Percentiles rank a stretch among this genome's conserved stretches.
These are phyloP conservation scores for Lachnellula suecica DNA, from an alignment of 2,329 filamentous ascomycete genomes.

Conservation along the genomic window DNA sequence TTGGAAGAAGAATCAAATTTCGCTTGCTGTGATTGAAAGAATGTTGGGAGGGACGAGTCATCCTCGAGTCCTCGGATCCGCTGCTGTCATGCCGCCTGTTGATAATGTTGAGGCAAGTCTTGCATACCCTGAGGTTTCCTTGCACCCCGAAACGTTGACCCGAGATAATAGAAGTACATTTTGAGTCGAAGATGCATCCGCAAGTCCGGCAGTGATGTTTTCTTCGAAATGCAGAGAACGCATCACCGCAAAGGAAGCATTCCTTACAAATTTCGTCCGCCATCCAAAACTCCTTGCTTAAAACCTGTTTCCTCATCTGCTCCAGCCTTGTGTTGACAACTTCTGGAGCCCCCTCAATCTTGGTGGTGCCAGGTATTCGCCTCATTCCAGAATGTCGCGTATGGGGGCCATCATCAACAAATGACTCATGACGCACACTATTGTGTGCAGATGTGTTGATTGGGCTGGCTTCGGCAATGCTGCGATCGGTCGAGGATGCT, in stretches of 20 bases:
- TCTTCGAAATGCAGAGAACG: constrained; percentile 89
- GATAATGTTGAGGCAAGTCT: constrained; percentile 87
- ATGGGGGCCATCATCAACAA: constrained; percentile 42
- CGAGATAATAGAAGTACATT: constrained; percentile 89
- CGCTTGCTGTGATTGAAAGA: constrained; percentile 55
- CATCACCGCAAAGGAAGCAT: constrained; percentile 87
- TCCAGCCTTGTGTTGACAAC: constrained; percentile 61
- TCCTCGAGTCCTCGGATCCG: constrained; percentile 84
- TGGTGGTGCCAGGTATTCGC: constrained; percentile 56
- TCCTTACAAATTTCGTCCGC: constrained; percentile 97
- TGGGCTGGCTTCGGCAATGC: constrained; percentile 55
- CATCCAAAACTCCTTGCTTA: constrained; percentile 99
- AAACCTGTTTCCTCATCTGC: constrained; percentile 79
- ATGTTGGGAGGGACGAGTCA: constrained; percentile 64
- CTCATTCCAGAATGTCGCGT: constrained; percentile 44
- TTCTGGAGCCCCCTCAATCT: constrained; percentile 56
- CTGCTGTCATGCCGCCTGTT: constrained; percentile 87
- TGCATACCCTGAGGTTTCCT: constrained; percentile 85
- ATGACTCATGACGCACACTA: constrained; percentile 56
- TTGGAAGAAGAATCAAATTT: constrained; percentile 41
- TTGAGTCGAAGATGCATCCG: constrained; percentile 97
- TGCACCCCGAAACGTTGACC: constrained; percentile 85
- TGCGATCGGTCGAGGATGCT: constrained; percentile 58
- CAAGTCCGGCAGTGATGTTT: constrained; percentile 97
- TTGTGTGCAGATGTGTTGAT: constrained; percentile 59